Conservation (phyloP, 257 asterid species). For the Osmanthus fragrans region DNA sequence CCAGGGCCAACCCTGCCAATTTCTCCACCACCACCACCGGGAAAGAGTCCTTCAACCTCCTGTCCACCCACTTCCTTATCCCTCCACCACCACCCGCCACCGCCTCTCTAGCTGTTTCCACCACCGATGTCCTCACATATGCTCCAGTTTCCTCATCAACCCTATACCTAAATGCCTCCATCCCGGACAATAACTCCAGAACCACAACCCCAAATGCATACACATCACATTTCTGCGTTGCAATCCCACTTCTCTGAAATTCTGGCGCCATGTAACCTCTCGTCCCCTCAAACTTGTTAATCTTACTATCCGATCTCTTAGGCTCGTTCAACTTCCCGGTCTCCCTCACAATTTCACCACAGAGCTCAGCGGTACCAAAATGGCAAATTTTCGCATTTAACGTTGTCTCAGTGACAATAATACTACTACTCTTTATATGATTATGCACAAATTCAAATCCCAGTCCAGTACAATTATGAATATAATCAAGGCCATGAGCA, state of each 20-base stretch:
- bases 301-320: constrained; percentile 44
- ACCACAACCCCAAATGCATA: constrained; percentile 91
- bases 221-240: constrained; percentile 67
- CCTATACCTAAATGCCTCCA: constrained; percentile 66
- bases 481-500: constrained; percentile 84
- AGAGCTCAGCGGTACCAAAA: constrained; percentile 88
- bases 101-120: constrained; percentile 67
- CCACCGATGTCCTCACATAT: constrained; percentile 66
- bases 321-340: constrained; percentile 15
- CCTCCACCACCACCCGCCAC: constrained; percentile 55
- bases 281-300: constrained; percentile 70
- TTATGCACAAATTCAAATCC: constrained; percentile 81
- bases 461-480: constrained; percentile 81
- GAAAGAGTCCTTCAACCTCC: constrained; percentile 75
- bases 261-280: constrained; percentile 98
- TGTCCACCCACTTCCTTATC: constrained; percentile 49
- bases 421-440: constrained; percentile 72
- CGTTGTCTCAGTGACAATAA: constrained; percentile 50
- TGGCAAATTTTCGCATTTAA: constrained; percentile 75
- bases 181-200: constrained; percentile 74
- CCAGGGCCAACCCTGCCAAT: constrained; percentile 60
- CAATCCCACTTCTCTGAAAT: constrained; percentile 59
- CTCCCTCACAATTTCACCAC: constrained; percentile 63
- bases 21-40: constrained; percentile 86
- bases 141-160: constrained; percentile 65